Evolutionary conservation across 768 basidiomycete genomes (phyloP).

Genomic region (Neoboletus brunneissimus): DNA sequence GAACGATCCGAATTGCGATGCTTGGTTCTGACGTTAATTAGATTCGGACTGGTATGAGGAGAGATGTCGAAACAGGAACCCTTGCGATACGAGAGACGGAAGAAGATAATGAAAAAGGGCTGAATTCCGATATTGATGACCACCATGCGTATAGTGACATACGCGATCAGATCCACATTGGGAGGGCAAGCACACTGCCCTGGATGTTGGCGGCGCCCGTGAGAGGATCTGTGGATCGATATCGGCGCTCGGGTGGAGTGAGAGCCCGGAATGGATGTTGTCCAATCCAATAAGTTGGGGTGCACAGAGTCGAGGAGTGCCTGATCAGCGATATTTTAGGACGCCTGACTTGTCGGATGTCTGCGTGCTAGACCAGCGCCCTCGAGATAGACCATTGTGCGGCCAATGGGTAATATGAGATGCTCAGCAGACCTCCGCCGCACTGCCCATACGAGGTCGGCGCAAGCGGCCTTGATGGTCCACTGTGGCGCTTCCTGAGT

Average conservation of each 20-base stretch:
- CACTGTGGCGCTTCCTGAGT: not conserved
- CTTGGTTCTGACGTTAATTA: constrained; percentile 20
- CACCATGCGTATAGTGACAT: constrained; percentile 3
- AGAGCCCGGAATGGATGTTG: constrained; percentile 8
- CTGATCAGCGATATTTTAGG: constrained; percentile 24
- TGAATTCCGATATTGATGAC: constrained; percentile 20
- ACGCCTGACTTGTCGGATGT: constrained; percentile 10
- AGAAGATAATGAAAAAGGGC: constrained; percentile 6
- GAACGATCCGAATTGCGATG: constrained; percentile 7
- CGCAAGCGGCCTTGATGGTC: not conserved
- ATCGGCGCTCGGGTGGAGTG: not conserved
- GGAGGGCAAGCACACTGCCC: not conserved
- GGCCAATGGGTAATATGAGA: not conserved
- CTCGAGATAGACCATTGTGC: not conserved
- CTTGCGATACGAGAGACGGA: not conserved
- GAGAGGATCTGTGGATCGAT: constrained; percentile 26
- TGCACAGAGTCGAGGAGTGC: constrained; percentile 2
- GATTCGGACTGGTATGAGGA: constrained; percentile 12
- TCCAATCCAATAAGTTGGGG: constrained; percentile 5
- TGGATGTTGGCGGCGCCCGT: constrained; percentile 9
- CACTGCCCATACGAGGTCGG: not conserved
- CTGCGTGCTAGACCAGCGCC: not conserved
- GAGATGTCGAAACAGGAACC: constrained; percentile 7
- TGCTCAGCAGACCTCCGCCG: not conserved
- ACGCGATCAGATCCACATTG: constrained; percentile 7